phyloP scores from a whole-genome alignment of 2,329 filamentous ascomycete genomes.

The Coniochaeta prunicola region DNA sequence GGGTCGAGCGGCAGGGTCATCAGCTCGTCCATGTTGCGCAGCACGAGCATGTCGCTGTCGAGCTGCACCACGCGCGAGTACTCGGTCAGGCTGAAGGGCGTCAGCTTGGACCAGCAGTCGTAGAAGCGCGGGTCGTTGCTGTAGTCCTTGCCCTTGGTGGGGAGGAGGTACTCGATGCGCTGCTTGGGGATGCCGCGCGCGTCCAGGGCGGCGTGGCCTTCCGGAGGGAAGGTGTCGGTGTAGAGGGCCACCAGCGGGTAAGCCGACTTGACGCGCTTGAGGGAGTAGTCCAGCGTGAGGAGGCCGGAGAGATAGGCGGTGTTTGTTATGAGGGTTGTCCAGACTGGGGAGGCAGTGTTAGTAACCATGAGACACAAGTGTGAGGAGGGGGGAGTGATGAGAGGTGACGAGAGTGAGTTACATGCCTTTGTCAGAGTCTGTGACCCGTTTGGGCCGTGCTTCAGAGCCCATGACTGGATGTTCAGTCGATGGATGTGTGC shows the following conservation, averaged over 20 bases:
- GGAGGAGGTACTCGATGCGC: conserved; percentile 66
- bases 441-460: neutral
- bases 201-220: conserved; percentile 62
- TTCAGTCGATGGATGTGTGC: neutral
- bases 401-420: neutral
- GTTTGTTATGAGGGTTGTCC: conserved; percentile 85
- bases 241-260: conserved; percentile 81
- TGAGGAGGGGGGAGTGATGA: neutral
- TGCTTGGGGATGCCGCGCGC: conserved; percentile 62
- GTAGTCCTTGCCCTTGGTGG: conserved; percentile 56
- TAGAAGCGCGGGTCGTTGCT: conserved; percentile 76
- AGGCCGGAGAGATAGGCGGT: conserved; percentile 74
- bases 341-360: conserved; percentile 39
- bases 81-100: conserved; percentile 67
- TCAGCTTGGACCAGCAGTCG: conserved; percentile 85
- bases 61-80: conserved; percentile 77
- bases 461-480: neutral
- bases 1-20: conserved; percentile 74
- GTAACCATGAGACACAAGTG: neutral
- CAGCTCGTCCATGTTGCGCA: conserved; percentile 83
- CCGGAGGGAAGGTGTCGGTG: conserved; percentile 65
- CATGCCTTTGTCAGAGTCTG: neutral
- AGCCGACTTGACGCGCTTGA: conserved; percentile 55
- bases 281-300: conserved; percentile 71
- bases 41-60: conserved; percentile 81